Evolutionary conservation across 148 eudicot genomes (phyloP), one percentile per base, ranked within the genome.

Genomic region (Drosera capensis): DNA sequence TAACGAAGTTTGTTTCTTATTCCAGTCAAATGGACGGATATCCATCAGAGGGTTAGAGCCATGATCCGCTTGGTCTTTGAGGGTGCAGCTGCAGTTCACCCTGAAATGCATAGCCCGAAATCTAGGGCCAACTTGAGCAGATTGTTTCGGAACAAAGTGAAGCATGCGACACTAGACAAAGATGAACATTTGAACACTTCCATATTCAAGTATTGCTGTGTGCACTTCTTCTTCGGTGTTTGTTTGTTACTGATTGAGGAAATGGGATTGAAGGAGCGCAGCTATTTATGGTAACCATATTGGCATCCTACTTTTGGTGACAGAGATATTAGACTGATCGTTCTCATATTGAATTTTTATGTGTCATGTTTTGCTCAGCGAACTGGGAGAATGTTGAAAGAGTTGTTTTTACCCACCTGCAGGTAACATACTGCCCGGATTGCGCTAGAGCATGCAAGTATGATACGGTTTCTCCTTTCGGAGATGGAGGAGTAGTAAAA

Each of bases 341-440:
- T n/a, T n/a, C n/a, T n/a, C n/a, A n/a, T n/a, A n/a, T n/a, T n/a
- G n/a, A n/a, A n/a, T 5, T 9, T 28, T 28, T 37, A 8, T 3
- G 8, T 37, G 8, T 37, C 17, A 2, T 39, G n/a, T n/a, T n/a
- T n/a, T 28, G 31, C 6, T 28, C 31, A n/a, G n/a, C n/a, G n/a
- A n/a, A n/a, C n/a, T n/a, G n/a, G 31, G 31, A 4, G 9, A 17
- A 38, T 12, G 15, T 38, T n/a, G 5, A 38, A 14, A n/a, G n/a
- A 8, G 18, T 9, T 15, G 19, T 52, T 37, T 37, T 40, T 40
- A 8, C 43, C 15, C 8, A 0, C 14, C 20, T 48, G 39, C 65
- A 90, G 99, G 95, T 90, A 18, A 81, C 99, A 13, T 90, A 90
- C 51, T 90, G 99, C 54, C 99, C 93, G 1, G 95, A 90, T 56